Evolutionary conservation across 345 rosid genomes (phyloP).

Genomic region (Iberis pinnata): DNA sequence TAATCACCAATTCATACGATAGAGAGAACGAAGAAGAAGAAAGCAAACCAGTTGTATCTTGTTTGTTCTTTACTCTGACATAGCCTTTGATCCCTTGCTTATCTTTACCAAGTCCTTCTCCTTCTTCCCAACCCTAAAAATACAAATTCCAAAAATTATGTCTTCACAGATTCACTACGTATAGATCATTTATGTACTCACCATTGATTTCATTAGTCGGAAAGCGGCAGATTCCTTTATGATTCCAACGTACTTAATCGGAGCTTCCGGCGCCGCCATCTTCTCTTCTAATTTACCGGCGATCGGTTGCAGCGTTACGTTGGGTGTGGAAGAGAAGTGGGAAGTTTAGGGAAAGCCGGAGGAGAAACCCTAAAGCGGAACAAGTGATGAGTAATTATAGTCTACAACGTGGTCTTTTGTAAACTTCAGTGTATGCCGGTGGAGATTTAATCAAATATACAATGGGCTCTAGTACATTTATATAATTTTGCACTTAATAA

Average conservation of each 20-base stretch:
- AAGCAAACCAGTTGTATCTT: constrained; percentile 64
- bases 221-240: constrained; percentile 76
- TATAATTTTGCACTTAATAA: no score
- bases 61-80: constrained; percentile 81
- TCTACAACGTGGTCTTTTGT: constrained; percentile 15
- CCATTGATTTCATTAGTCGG: constrained; percentile 98
- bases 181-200: constrained; percentile 6
- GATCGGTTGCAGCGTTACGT: constrained; percentile 29
- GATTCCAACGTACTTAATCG: constrained; percentile 79
- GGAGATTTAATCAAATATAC: background rate
- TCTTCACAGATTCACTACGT: background rate
- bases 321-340: constrained; percentile 18
- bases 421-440: background rate
- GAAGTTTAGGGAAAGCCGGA: constrained; percentile 4
- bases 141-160: constrained; percentile 3
- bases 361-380: constrained; percentile 30
- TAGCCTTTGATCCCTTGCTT: constrained; percentile 95
- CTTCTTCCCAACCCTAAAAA: constrained; percentile 97
- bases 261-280: constrained; percentile 94
- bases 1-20: background rate
- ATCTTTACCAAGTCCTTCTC: constrained; percentile 97
- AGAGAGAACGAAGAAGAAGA: constrained; percentile 5
- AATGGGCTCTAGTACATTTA: constrained; percentile 2
- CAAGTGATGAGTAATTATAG: constrained; percentile 2
- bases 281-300: constrained; percentile 22